Conservation (phyloP, 2,329 filamentous ascomycete genomes). For the Boeremia lycopersici region DNA sequence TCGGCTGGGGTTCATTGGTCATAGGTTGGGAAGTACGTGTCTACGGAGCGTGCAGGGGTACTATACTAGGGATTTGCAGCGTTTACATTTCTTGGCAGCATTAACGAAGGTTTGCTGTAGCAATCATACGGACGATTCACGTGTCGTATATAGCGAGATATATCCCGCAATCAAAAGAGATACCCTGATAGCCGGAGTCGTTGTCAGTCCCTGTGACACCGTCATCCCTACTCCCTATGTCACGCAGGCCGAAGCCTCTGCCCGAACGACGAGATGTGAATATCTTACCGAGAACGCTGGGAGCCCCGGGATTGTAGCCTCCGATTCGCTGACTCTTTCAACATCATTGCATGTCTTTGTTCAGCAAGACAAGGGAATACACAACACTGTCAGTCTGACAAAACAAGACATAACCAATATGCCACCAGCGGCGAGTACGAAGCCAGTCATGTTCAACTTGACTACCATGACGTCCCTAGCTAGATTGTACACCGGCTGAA, state of each 20-base stretch:
- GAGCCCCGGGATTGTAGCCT: too few relatives aligned
- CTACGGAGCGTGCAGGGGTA: slow-evolving; percentile 15
- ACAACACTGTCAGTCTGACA: background rate
- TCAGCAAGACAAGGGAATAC: background rate
- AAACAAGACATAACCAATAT: background rate
- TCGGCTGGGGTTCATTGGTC: slow-evolving; percentile 18
- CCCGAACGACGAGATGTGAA: background rate
- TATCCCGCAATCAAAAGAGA: slow-evolving; percentile 12
- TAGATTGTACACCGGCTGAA: background rate
- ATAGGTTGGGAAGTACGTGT: slow-evolving; percentile 17
- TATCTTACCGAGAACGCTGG: background rate
- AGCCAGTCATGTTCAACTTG: background rate
- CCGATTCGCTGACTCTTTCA: background rate
- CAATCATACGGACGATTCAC: slow-evolving; percentile 9
- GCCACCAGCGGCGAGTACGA: background rate
- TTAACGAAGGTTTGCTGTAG: slow-evolving; percentile 10
- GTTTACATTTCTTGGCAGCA: slow-evolving; percentile 18
- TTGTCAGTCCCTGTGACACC: background rate
- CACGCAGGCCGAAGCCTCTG: background rate
- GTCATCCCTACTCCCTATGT: too few relatives aligned
- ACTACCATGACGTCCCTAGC: background rate
- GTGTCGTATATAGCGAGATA: slow-evolving; percentile 16
- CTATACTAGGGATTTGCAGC: slow-evolving; percentile 13
- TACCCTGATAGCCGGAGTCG: slow-evolving; percentile 7
- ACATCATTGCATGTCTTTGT: background rate